phyloP scores from a whole-genome alignment of 805 yeast species.

The Citeromyces matritensis region DNA sequence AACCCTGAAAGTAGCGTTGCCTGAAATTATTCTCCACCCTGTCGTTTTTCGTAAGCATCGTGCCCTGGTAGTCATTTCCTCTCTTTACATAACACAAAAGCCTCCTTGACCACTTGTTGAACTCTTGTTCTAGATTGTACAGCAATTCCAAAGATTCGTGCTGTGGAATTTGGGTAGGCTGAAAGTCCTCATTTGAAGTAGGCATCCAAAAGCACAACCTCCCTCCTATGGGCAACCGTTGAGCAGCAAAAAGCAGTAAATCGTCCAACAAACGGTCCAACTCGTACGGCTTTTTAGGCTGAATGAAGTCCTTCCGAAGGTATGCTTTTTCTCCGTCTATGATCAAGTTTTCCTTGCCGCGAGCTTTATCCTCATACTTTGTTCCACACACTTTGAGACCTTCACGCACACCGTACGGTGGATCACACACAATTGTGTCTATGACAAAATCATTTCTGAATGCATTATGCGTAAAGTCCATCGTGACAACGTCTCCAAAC shows the following conservation, averaged over 20 bases:
- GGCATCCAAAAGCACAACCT: constrained; percentile 97
- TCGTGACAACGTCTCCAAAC: constrained; percentile 65
- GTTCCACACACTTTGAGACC: constrained; percentile 91
- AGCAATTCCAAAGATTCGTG: constrained; percentile 60
- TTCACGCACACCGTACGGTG: constrained; percentile 96
- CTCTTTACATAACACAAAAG: constrained; percentile 67
- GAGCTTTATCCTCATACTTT: constrained; percentile 37
- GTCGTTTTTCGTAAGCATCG: constrained; percentile 23
- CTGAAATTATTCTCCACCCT: constrained; percentile 47
- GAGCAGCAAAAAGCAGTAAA: constrained; percentile 56
- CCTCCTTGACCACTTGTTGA: constrained; percentile 88
- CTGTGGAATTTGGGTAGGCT: constrained; percentile 54
- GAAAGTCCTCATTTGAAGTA: constrained; percentile 76
- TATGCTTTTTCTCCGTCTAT: constrained; percentile 72
- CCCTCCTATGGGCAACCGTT: constrained; percentile 59
- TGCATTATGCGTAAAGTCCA: constrained; percentile 93
- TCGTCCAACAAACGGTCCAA: constrained; percentile 69
- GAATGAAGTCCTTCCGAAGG: constrained; percentile 69
- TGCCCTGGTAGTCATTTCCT: constrained; percentile 31
- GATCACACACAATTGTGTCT: constrained; percentile 86
- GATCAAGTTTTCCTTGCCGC: constrained; percentile 58
- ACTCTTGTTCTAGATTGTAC: constrained; percentile 71
- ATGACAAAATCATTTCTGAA: constrained; percentile 44
- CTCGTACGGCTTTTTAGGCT: constrained; percentile 84
- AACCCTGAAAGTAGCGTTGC: constrained; percentile 62